Percentiles rank a stretch among this genome's conserved stretches.
Evolutionary conservation across 179 eudicot species (phyloP).

Genomic region (Pouteria campechiana): DNA sequence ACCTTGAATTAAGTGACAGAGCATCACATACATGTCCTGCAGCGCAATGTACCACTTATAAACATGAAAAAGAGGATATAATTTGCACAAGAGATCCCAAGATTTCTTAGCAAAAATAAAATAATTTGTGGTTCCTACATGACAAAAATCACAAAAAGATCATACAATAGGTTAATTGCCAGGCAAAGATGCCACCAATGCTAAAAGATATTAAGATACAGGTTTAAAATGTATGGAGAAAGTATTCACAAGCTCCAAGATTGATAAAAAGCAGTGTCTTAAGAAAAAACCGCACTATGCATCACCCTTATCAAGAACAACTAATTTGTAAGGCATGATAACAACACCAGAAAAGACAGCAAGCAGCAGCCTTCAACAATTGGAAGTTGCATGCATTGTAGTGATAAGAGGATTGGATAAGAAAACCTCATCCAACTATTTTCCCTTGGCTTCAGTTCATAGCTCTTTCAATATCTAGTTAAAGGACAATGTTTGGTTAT

Average conservation of each 20-base stretch:
- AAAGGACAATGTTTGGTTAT: too few species aligned
- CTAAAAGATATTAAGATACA: background rate
- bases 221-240: background rate
- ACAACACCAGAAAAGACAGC: too few species aligned
- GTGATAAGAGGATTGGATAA: too few species aligned
- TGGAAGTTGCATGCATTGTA: too few species aligned
- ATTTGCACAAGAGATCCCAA: background rate
- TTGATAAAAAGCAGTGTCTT: background rate
- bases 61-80: conserved; percentile 1
- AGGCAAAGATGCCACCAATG: background rate
- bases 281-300: too few species aligned
- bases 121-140: background rate
- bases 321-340: too few species aligned
- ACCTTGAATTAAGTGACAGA: conserved; percentile 59
- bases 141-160: background rate
- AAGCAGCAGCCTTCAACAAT: too few species aligned
- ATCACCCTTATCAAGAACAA: too few species aligned
- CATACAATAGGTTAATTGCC: too few species aligned
- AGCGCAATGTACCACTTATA: conserved; percentile 5
- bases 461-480: too few species aligned
- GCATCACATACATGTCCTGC: conserved; percentile 92
- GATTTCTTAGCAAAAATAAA: background rate
- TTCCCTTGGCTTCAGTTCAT: too few species aligned
- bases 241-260: background rate
- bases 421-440: too few species aligned